Base-by-base conservation (phyloP, 2,329 filamentous ascomycete genomes). In the Alternaria solani region DNA sequence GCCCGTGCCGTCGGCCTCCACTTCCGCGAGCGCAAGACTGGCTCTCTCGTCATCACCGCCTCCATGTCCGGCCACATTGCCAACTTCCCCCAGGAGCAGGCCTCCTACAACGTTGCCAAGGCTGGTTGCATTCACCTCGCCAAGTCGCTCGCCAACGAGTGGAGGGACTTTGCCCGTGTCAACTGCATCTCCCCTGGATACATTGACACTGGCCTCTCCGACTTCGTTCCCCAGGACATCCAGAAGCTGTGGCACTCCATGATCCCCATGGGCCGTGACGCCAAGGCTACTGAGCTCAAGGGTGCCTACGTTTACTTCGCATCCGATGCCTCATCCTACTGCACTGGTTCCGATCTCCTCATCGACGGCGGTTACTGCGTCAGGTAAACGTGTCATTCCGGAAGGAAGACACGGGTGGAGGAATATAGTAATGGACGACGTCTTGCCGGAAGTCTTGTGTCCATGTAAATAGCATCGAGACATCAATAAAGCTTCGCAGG, bases 1-100 rank as follows among this genome's bases (percentile, higher is more conserved):
- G 92, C 93, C 26, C 92, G 94, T 82, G 92, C 92, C 20, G 91
- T 92, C n/a, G 94, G 93, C 34, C 86, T 89, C 56, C 90, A 95
- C 80, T 90, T 89, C 85, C 88, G 88, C 79, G 81, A 89, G 80
- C 84, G 86, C 63, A 86, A 87, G 69, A 88, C 82, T 47, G 88
- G 88, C 51, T 87, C 84, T 62, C 85, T 90, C 75, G 82, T 91
- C 78, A 87, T 89, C 76, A 91, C 88, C 39, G 83, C 88, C n/a
- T 87, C 84, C 69, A 90, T 94, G 91, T 92, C 90, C 51, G 92
- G 91, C 67, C 87, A 88, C 81, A 88, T 94, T 66, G 91, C 93
- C 85, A 94, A 94, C 87, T 93, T 89, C 83, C 91, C 88, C 28
- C 88, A 90, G 78, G 87, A 89, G 78, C 88, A 90, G 73, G 74